Evolutionary conservation across 2,329 filamentous ascomycete genomes (phyloP).

Genomic region (Trichocomaceae sp.): DNA sequence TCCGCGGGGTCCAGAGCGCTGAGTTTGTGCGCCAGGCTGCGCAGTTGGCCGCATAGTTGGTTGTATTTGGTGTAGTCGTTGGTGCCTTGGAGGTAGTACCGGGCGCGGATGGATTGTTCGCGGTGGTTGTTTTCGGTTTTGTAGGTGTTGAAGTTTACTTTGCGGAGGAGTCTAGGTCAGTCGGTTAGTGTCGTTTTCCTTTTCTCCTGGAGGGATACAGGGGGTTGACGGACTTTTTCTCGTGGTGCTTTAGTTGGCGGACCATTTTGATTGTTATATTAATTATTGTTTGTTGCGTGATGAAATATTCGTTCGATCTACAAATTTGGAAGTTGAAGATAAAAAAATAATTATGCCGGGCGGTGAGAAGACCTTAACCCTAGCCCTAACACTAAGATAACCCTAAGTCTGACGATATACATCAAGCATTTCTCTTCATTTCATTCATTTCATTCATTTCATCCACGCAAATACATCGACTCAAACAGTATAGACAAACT

Average conservation of each 20-base stretch:
- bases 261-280: constrained; percentile 60
- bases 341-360: constrained; percentile 4
- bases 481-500: constrained; percentile 56
- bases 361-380: neutral
- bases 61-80: constrained; percentile 72
- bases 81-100: constrained; percentile 87
- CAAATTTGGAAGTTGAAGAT: too few relatives aligned
- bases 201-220: constrained; percentile 4
- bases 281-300: too few relatives aligned
- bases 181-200: too few relatives aligned
- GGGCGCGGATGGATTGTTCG: constrained; percentile 68
- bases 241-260: constrained; percentile 91
- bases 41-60: constrained; percentile 67
- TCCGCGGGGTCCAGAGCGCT: constrained; percentile 73
- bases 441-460: neutral
- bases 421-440: neutral
- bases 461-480: neutral
- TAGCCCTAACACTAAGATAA: neutral
- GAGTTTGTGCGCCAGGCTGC: constrained; percentile 83
- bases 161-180: constrained; percentile 59
- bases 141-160: constrained; percentile 92
- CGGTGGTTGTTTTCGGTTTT: constrained; percentile 83
- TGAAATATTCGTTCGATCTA: too few relatives aligned
- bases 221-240: constrained; percentile 61
- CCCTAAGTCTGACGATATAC: neutral